Conservation (phyloP, 129 eudicot genomes). For the sunflower (Helianthus annuus) region HanXRQr2.0-SUNRISE NC_035443.2:84345617-84346116, state of each 20-base stretch:
- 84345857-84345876: too few species aligned
- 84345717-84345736: too few species aligned
- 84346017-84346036: conserved; percentile 63
- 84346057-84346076: neutral
- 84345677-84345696: too few species aligned
- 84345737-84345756: too few species aligned
- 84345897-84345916: neutral
- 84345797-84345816: too few species aligned
- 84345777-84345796: neutral
- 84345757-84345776: too few species aligned
- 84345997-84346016: conserved; percentile 60
- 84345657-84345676: too few species aligned
- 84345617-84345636: neutral
- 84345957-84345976: conserved; percentile 42
- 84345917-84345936: conserved; percentile 14
- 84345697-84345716: too few species aligned
- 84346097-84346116: neutral
- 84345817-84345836: too few species aligned
- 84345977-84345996: conserved; percentile 58
- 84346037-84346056: neutral
- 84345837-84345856: too few species aligned
- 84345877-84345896: too few species aligned
- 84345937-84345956: conserved; percentile 48
- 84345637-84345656: too few species aligned
- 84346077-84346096: neutral